These are phyloP conservation scores for Wallacemonas collosoma DNA, from an alignment of 208 protist species.

Conservation along the genomic window DNA sequence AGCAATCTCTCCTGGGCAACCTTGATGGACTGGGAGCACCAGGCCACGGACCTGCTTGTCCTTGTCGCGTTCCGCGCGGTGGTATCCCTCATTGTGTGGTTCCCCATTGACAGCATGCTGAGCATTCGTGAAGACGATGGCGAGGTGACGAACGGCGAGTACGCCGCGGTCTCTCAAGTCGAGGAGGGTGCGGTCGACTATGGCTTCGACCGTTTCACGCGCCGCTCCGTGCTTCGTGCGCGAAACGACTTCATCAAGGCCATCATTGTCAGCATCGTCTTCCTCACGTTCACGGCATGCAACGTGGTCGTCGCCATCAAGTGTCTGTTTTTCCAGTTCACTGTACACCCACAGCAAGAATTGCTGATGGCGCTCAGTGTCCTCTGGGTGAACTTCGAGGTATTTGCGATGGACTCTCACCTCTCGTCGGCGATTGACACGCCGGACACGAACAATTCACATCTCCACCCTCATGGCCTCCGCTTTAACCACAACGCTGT, in stretches of 20 bases:
- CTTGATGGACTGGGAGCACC: slow-evolving; percentile 23
- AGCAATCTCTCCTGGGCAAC: slow-evolving; percentile 20
- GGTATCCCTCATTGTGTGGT: slow-evolving; percentile 23
- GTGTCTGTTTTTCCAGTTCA: slow-evolving; percentile 48
- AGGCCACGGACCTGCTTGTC: slow-evolving; percentile 25
- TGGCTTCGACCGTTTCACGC: slow-evolving; percentile 17
- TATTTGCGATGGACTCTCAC: slow-evolving; percentile 40
- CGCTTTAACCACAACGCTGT: slow-evolving; percentile 41
- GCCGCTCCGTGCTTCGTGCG: slow-evolving; percentile 26
- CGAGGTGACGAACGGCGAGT: slow-evolving; percentile 9
- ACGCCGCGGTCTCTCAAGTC: slow-evolving; percentile 11
- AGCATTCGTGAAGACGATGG: slow-evolving; percentile 15
- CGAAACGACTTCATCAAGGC: slow-evolving; percentile 30
- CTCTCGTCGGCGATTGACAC: slow-evolving; percentile 22
- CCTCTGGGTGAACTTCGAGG: slow-evolving; percentile 46
- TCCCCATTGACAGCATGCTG: slow-evolving; percentile 6
- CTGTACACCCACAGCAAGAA: slow-evolving; percentile 27
- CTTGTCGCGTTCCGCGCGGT: slow-evolving; percentile 28
- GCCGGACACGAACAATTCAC: slow-evolving; percentile 31
- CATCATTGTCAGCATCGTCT: slow-evolving; percentile 27
- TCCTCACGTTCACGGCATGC: slow-evolving; percentile 37
- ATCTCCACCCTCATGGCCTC: slow-evolving; percentile 46
- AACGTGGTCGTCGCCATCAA: slow-evolving; percentile 43
- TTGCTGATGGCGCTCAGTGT: slow-evolving; percentile 46
- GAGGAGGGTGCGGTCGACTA: slow-evolving; percentile 17